Base-by-base conservation (phyloP, 1,284 basidiomycete species). In the Butyriboletus appendiculatus region DNA sequence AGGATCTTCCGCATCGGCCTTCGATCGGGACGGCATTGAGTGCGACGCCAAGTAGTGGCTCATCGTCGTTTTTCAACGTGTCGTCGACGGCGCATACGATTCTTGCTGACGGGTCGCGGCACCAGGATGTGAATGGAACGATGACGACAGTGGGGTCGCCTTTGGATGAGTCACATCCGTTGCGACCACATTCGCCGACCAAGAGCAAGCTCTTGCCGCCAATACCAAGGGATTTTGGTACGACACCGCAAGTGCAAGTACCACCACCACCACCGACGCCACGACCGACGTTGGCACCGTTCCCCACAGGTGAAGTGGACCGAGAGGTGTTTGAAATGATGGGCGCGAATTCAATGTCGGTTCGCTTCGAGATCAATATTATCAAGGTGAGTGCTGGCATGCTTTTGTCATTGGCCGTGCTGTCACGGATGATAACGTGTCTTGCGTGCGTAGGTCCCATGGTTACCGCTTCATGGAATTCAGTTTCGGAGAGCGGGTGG, bases 401-500 rank as follows among this genome's bases (percentile, higher is more conserved):
- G 15, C 28, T 6, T 18, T 28, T 39, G 30, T 52, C 15, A 14
- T 40, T 34, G 20, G 18, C 28, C 45, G 1, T 9, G 28, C 30
- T 57, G 22, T 18, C 10, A 12, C 16, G 11, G 22, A 33, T 40
- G 18, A 26, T 56, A 53, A 59, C 39, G 5, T 16, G 1, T 30
- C 16, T 10, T 20, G 11, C 12, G 44, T 43, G 58, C 62, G 5
- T 64, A 96, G 92, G 92, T 98, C 18, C 96, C 96, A 32, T 92
- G 90, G 81, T 73, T 99, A 54, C 94, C 96, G 1, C 77, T 99
- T 32, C 93, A 98, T 68, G 96, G 96, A 1, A 88, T 99, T 54
- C 96, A 98, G 69, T 99, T 99, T 78, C 86, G 96, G 50, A 81
- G 96, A 53, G 84, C 91, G 0, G 86, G 92, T 42, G 96, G 96